Evolutionary conservation across 495 filamentous ascomycete species (phyloP).

Genomic region (Penicillium goetzii): DNA sequence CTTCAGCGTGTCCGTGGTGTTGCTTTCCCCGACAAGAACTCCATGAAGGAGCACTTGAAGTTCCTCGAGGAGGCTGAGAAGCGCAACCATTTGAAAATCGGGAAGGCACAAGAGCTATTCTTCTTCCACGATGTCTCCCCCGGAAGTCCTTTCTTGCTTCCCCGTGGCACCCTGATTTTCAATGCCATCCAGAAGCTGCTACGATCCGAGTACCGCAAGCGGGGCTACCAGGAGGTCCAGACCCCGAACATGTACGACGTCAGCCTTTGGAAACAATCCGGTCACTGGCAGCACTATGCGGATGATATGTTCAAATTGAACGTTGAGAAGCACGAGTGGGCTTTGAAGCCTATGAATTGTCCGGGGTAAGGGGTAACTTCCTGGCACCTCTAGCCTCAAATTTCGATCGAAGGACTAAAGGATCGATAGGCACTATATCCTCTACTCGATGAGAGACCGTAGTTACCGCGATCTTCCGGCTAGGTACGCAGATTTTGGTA

Average conservation of each 20-base stretch:
- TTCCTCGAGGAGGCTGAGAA: constrained; percentile 96
- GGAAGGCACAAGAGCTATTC: constrained; percentile 93
- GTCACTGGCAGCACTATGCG: constrained; percentile 93
- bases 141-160: constrained; percentile 92
- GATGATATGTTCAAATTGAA: constrained; percentile 97
- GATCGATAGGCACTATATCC: no score
- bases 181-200: constrained; percentile 83
- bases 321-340: constrained; percentile 80
- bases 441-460: no score
- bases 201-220: constrained; percentile 85
- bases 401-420: no score
- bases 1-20: constrained; percentile 95
- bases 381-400: no score
- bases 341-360: constrained; percentile 98
- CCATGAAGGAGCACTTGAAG: constrained; percentile 84
- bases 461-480: constrained; percentile 80
- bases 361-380: no score
- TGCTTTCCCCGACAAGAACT: constrained; percentile 96
- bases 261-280: constrained; percentile 88
- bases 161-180: constrained; percentile 88
- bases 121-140: constrained; percentile 93
- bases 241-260: constrained; percentile 96
- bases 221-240: constrained; percentile 92
- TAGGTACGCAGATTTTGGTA: constrained; percentile 92
- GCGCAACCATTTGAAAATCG: constrained; percentile 88